Conservation (phyloP, 805 yeast genomes). For the Saccharomycopsis sp. region DNA sequence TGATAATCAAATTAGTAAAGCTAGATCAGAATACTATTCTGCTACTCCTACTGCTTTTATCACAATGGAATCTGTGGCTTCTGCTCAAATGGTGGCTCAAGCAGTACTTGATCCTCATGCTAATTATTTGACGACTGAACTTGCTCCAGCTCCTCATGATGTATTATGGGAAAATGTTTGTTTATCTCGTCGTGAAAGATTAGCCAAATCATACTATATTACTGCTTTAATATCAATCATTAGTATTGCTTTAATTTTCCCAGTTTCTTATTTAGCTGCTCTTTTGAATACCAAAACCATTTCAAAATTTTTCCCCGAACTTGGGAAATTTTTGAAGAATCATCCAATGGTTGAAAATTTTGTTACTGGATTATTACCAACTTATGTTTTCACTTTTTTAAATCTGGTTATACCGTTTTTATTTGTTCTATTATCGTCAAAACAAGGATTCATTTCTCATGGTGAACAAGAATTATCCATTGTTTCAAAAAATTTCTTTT, state of each 20-base stretch:
- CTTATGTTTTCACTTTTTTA: slow-evolving; percentile 78
- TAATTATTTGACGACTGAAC: slow-evolving; percentile 63
- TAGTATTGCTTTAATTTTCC: slow-evolving; percentile 66
- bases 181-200: slow-evolving; percentile 62
- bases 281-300: slow-evolving; percentile 72
- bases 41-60: slow-evolving; percentile 89
- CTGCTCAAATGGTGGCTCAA: slow-evolving; percentile 95
- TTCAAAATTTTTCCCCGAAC: slow-evolving; percentile 67
- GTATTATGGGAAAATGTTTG: slow-evolving; percentile 89
- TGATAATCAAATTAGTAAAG: slow-evolving; percentile 58
- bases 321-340: slow-evolving; percentile 56
- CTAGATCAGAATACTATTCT: slow-evolving; percentile 59
- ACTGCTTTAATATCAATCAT: slow-evolving; percentile 57
- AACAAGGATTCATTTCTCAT: slow-evolving; percentile 84
- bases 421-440: slow-evolving; percentile 70
- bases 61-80: slow-evolving; percentile 90
- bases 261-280: slow-evolving; percentile 79
- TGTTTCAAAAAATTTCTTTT: slow-evolving; percentile 88
- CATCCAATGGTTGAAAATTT: slow-evolving; percentile 66
- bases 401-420: slow-evolving; percentile 78
- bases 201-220: slow-evolving; percentile 46
- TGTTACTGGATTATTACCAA: slow-evolving; percentile 84
- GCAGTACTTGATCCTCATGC: slow-evolving; percentile 88
- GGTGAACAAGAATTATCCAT: slow-evolving; percentile 89
- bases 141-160: slow-evolving; percentile 96